These are phyloP conservation scores for Clavispora asparagi DNA, from an alignment of 805 yeast species.

Conservation along the genomic window DNA sequence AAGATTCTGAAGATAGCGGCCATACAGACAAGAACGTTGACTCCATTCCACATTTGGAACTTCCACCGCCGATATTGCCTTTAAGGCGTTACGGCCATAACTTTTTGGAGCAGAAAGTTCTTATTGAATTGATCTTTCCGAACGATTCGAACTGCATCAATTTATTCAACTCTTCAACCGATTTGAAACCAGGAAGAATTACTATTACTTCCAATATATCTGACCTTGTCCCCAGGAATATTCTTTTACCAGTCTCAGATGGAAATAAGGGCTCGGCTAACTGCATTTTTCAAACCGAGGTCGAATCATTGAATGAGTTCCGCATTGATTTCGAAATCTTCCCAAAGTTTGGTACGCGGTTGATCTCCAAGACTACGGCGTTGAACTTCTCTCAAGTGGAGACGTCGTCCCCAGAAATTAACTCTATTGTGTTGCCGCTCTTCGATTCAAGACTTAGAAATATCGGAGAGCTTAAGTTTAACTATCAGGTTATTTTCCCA, in stretches of 20 bases:
- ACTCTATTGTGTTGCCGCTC: constrained; percentile 56
- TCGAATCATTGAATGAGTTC: constrained; percentile 57
- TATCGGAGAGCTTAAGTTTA: constrained; percentile 75
- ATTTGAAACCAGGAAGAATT: constrained; percentile 68
- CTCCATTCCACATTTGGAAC: constrained; percentile 79
- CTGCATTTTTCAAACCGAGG: constrained; percentile 79
- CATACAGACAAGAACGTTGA: constrained; percentile 44
- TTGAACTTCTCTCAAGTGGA: constrained; percentile 46
- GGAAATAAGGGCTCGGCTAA: constrained; percentile 42
- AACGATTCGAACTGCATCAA: constrained; percentile 42
- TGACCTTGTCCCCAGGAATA: constrained; percentile 84
- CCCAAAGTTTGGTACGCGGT: constrained; percentile 91
- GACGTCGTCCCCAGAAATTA: constrained; percentile 36
- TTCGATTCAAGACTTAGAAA: constrained; percentile 76
- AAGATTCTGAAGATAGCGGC: constrained; percentile 37
- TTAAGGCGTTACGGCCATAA: constrained; percentile 92
- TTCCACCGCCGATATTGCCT: constrained; percentile 97
- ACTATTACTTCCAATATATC: constrained; percentile 72
- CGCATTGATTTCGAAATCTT: constrained; percentile 82
- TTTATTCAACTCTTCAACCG: constrained; percentile 38
- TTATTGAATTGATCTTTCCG: constrained; percentile 71
- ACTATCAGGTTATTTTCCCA: constrained; percentile 83
- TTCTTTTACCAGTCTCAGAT: constrained; percentile 72
- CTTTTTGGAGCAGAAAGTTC: constrained; percentile 83
- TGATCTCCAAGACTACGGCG: constrained; percentile 85